Evolutionary conservation across 164 flowering plant species (phyloP).

Genomic region (Paratinospora sagittata): DNA sequence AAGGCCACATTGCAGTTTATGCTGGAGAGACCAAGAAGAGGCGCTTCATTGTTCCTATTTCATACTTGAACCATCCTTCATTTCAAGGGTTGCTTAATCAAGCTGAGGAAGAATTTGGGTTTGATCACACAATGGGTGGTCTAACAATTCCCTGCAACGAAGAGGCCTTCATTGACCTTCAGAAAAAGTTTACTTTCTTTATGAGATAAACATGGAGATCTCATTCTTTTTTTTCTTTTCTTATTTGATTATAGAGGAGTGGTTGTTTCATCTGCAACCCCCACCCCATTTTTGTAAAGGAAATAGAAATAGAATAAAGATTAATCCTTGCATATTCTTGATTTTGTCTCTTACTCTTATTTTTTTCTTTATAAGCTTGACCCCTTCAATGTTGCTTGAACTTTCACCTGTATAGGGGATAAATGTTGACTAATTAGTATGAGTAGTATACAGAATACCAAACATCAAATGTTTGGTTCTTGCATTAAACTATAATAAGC

Average conservation of each 20-base stretch:
- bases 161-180: background rate
- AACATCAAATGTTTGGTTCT: background rate
- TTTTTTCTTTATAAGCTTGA: background rate
- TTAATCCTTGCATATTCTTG: background rate
- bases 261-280: background rate
- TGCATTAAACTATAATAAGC: background rate
- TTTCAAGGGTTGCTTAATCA: constrained; percentile 1
- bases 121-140: constrained; percentile 1
- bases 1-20: background rate
- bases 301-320: constrained; percentile 2
- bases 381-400: background rate
- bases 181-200: background rate
- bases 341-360: background rate
- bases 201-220: background rate
- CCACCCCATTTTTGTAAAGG: constrained; percentile 5
- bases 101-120: constrained; percentile 1
- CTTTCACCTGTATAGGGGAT: background rate
- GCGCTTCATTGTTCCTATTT: background rate
- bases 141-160: background rate
- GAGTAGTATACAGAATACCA: background rate
- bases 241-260: background rate
- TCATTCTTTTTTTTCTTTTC: background rate
- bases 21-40: background rate
- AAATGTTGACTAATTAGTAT: background rate
- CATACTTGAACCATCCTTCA: constrained; percentile 4